These are phyloP conservation scores for Mrakia frigida DNA, from an alignment of 768 basidiomycete genomes.

Conservation along the genomic window DNA sequence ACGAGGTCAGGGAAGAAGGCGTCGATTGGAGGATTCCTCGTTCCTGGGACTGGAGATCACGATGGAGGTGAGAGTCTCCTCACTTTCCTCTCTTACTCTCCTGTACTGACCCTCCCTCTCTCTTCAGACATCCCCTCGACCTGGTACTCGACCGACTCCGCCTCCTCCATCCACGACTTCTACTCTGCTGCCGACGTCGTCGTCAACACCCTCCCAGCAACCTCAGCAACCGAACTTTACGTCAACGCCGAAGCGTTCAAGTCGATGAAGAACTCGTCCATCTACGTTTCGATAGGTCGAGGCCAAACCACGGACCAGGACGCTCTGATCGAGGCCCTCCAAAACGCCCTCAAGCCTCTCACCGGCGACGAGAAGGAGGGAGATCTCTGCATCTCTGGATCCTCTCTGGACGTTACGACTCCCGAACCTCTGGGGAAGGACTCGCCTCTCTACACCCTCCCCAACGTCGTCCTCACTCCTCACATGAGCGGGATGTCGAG, in stretches of 20 bases:
- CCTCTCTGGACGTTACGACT: constrained; percentile 16
- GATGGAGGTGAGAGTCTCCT: constrained; percentile 28
- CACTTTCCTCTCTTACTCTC: neutral
- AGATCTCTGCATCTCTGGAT: constrained; percentile 23
- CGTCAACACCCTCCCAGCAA: constrained; percentile 34
- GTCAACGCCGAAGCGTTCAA: constrained; percentile 33
- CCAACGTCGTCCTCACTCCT: constrained; percentile 24
- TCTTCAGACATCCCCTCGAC: constrained; percentile 30
- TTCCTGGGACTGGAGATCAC: constrained; percentile 33
- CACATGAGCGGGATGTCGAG: constrained; percentile 14
- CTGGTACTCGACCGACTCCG: constrained; percentile 32
- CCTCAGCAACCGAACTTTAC: constrained; percentile 18
- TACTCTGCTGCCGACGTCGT: constrained; percentile 33
- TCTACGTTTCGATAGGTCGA: constrained; percentile 26
- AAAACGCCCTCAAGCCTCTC: constrained; percentile 11
- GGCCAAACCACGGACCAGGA: constrained; percentile 32
- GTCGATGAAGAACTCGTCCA: constrained; percentile 14
- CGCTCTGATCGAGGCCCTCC: constrained; percentile 32
- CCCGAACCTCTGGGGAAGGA: constrained; percentile 23
- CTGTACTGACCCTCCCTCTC: neutral
- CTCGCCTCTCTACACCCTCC: constrained; percentile 16
- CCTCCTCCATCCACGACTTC: constrained; percentile 28
- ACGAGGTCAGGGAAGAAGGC: constrained; percentile 32
- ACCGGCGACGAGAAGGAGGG: constrained; percentile 20
- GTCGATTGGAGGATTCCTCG: constrained; percentile 31